phyloP scores from a whole-genome alignment of 2,329 filamentous ascomycete species.

The Tolypocladium endophyticum region DNA sequence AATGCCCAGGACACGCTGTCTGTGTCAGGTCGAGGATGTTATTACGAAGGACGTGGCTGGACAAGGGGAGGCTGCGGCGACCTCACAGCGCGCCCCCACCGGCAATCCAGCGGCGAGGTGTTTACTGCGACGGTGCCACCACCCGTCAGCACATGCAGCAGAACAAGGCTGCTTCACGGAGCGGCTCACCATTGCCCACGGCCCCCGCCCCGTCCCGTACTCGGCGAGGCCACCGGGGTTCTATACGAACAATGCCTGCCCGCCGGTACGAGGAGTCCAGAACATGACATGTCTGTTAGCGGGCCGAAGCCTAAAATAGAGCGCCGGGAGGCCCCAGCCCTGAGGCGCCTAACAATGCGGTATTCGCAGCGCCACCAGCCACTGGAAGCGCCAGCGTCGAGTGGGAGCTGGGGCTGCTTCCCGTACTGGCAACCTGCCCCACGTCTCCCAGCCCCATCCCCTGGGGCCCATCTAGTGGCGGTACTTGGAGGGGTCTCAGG shows the following conservation, averaged over 20 bases:
- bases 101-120: neutral
- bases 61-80: neutral
- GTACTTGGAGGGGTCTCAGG: neutral
- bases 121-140: neutral
- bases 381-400: neutral
- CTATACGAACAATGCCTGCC: neutral
- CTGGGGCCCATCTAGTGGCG: neutral
- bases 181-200: neutral
- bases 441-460: neutral
- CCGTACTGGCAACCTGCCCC: neutral
- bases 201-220: neutral
- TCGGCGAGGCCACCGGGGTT: neutral
- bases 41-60: neutral
- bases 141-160: neutral
- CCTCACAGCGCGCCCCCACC: too few relatives aligned
- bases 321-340: neutral
- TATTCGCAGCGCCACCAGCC: neutral
- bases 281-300: neutral
- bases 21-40: neutral
- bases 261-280: neutral
- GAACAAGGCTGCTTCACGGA: neutral
- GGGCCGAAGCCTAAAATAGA: constrained; percentile 2
- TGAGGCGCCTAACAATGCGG: neutral
- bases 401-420: neutral
- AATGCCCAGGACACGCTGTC: neutral